These are phyloP conservation scores for Fistulifera solaris DNA, from an alignment of 108 stramenopile genomes.

Conservation along the genomic window DNA sequence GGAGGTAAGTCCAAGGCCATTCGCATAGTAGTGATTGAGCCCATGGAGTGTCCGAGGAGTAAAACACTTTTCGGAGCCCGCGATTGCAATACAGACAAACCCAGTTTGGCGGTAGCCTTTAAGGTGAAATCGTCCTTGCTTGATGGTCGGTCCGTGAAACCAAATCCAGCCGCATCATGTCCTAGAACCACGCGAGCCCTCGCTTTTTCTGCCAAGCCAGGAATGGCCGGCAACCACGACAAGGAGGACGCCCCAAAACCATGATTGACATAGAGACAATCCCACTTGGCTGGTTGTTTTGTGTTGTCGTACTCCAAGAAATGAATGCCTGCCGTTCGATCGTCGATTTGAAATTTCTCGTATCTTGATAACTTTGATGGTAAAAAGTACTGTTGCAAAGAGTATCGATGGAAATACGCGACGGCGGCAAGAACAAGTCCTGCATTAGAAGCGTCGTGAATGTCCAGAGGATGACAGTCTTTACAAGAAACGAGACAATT, in stretches of 20 bases:
- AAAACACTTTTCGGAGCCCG: constrained; percentile 22
- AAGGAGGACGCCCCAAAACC: constrained; percentile 81
- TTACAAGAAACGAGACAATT: background rate
- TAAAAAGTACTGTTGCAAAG: constrained; percentile 34
- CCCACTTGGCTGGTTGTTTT: constrained; percentile 11
- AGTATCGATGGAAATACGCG: constrained; percentile 37
- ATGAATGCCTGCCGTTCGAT: background rate
- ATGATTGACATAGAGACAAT: constrained; percentile 58
- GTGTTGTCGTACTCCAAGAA: background rate
- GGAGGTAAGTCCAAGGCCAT: constrained; percentile 42
- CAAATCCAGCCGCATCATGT: constrained; percentile 79
- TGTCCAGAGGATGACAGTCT: constrained; percentile 12
- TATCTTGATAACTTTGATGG: constrained; percentile 56
- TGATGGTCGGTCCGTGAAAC: constrained; percentile 68
- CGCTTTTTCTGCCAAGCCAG: constrained; percentile 31
- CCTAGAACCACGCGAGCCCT: constrained; percentile 37
- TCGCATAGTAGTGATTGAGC: constrained; percentile 42
- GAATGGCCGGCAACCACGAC: constrained; percentile 48
- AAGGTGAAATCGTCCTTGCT: constrained; percentile 19
- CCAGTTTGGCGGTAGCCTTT: constrained; percentile 32
- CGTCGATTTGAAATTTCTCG: constrained; percentile 5
- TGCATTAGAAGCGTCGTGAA: constrained; percentile 29
- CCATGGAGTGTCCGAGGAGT: constrained; percentile 78
- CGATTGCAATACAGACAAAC: constrained; percentile 13
- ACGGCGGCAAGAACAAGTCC: constrained; percentile 42